phyloP scores from a whole-genome alignment of 148 eudicot genomes.

The Diospyros kaki region DNA sequence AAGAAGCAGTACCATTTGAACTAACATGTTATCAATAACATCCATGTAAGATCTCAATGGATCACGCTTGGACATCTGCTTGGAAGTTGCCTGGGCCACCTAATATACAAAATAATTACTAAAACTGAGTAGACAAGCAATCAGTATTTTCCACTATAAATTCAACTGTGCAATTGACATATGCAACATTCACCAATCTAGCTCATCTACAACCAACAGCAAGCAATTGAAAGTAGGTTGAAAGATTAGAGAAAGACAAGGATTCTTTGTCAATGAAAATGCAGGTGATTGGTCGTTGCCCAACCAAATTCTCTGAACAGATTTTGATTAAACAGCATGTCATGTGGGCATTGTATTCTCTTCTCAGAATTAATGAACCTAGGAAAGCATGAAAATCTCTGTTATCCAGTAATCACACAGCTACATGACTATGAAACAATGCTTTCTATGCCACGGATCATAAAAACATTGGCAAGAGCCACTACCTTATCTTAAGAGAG shows the following conservation, averaged over 20 bases:
- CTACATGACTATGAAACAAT: background rate
- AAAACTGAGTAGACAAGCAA: background rate
- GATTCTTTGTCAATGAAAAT: no score
- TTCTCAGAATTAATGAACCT: background rate
- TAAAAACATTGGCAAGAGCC: background rate
- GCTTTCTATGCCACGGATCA: background rate
- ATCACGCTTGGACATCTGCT: constrained; percentile 92
- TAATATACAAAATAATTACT: constrained; percentile 15
- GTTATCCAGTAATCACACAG: background rate
- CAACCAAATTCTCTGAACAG: background rate
- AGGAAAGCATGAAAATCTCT: background rate
- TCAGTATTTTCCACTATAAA: background rate
- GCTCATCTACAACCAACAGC: no score
- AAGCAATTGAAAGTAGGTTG: no score
- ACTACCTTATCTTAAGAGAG: background rate
- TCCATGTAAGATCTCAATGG: constrained; percentile 80
- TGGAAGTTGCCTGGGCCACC: constrained; percentile 96
- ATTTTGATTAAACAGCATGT: background rate
- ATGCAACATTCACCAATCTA: background rate
- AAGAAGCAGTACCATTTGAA: constrained; percentile 59
- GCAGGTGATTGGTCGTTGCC: no score
- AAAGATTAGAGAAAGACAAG: no score
- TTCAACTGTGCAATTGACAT: background rate
- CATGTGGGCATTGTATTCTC: background rate
- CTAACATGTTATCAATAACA: constrained; percentile 79